Base-by-base conservation (phyloP, 768 basidiomycete species). In the Megacollybia marginata region DNA sequence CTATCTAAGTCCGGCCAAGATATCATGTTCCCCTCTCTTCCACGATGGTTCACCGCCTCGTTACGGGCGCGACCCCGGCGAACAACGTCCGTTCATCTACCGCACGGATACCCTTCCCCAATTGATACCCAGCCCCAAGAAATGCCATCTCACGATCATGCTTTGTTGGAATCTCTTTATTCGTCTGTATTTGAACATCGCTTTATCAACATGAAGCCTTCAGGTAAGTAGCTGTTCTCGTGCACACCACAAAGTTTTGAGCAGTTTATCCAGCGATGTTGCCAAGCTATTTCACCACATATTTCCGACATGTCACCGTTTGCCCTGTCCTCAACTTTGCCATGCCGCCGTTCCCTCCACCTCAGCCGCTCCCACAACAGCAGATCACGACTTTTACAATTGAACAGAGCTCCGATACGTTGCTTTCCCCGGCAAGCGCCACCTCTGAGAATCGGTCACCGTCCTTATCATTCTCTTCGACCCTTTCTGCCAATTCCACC, bases 1-100 rank as follows among this genome's bases (percentile, higher is more conserved):
- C 35, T 31, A 16, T n/a, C 20, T 35, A 5, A 19, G 8, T 13
- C 32, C 28, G 20, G 11, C 34, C 18, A 31, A 90, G 88, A 90
- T 60, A 74, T 86, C 28, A 66, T 87, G 42, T 90, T 90, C 59
- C 88, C 88, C n/a, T 67, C 66, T 4, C 72, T 90, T 34, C 86
- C 88, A 18, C 76, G 75, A 34, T 89, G 86, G 85, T 90, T 88
- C 57, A 88, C 88, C 1, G 70, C 74, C 35, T 83, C 85, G 9
- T 72, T 88, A 47, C 79, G 83, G 28, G 69, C 70, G 28, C 77
- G 71, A 57, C 68, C 75, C 18, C 62, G 70, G 53, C 69, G 74
- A 46, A 60, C 72, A 49, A 64, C 76, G 38, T 75, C 81, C 36
- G 67, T 76, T 40, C 72, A 79, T 55, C 68, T 73, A 56, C 73